These are phyloP conservation scores for Colletotrichum lupini DNA, from an alignment of 2,329 filamentous ascomycete genomes.

Conservation along the genomic window DNA sequence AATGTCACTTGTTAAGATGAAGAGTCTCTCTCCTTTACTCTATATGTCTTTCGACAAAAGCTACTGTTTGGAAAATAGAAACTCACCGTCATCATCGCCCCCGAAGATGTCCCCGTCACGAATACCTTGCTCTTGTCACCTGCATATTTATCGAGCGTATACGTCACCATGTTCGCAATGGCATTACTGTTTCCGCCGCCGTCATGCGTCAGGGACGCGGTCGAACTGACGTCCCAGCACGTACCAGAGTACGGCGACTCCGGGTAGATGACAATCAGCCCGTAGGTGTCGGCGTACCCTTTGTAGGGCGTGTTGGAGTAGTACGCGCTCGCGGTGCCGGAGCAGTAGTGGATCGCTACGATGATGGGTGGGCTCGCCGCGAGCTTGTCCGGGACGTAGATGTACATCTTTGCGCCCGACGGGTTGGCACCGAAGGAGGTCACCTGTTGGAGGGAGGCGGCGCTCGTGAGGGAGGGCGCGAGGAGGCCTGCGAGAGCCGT, in stretches of 20 bases:
- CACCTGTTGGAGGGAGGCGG: conserved; percentile 48
- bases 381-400: conserved; percentile 44
- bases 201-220: conserved; percentile 61
- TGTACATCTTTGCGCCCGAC: conserved; percentile 40
- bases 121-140: conserved; percentile 64
- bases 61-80: too few species aligned
- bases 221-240: conserved; percentile 70
- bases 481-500: conserved; percentile 12
- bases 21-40: too few species aligned
- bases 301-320: conserved; percentile 61
- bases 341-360: conserved; percentile 66
- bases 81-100: conserved; percentile 61
- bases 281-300: conserved; percentile 51
- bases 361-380: conserved; percentile 55
- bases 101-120: conserved; percentile 61
- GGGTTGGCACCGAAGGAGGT: conserved; percentile 51
- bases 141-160: conserved; percentile 62
- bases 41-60: too few species aligned
- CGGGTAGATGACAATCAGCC: conserved; percentile 65
- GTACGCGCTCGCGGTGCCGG: conserved; percentile 59
- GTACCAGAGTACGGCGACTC: conserved; percentile 59
- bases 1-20: too few species aligned
- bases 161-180: conserved; percentile 70
- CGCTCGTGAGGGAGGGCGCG: conserved; percentile 35
- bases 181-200: conserved; percentile 67